phyloP scores from a whole-genome alignment of 768 basidiomycete species.

The Astraeus odoratus region DNA sequence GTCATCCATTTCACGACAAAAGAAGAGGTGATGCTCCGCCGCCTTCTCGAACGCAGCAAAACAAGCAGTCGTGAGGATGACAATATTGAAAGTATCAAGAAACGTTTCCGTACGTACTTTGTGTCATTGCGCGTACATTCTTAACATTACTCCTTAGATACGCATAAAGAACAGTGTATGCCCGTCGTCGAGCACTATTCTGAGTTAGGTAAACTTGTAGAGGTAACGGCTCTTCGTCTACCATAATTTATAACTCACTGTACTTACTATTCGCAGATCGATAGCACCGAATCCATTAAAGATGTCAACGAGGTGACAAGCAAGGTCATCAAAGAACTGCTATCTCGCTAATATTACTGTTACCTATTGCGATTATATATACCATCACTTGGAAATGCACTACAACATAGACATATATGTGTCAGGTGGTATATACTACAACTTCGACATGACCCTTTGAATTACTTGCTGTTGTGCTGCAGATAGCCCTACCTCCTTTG shows the following conservation, averaged over 20 bases:
- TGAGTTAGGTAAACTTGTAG: conserved; percentile 60
- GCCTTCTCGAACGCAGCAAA: conserved; percentile 84
- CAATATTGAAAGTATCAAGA: conserved; percentile 87
- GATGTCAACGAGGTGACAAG: conserved; percentile 62
- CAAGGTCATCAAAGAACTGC: conserved; percentile 43
- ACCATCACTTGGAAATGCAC: conserved; percentile 1
- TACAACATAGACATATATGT: conserved; percentile 23
- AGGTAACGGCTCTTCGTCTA: conserved; percentile 38
- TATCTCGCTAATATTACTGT: conserved; percentile 18
- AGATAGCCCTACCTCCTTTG: conserved; percentile 50
- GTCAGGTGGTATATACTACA: conserved; percentile 41
- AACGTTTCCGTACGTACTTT: conserved; percentile 76
- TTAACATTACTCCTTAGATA: conserved; percentile 37
- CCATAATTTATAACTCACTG: not conserved
- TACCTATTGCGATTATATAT: conserved; percentile 4
- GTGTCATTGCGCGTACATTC: not conserved
- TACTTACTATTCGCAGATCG: conserved; percentile 39
- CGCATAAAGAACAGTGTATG: conserved; percentile 84
- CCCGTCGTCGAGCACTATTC: conserved; percentile 88
- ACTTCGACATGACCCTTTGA: conserved; percentile 34
- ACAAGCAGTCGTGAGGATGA: conserved; percentile 96
- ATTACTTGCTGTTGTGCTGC: conserved; percentile 30
- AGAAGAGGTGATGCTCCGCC: conserved; percentile 79
- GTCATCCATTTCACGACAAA: conserved; percentile 86
- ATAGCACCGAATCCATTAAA: conserved; percentile 61